Evolutionary conservation across 2,329 filamentous ascomycete genomes (phyloP), one percentile per base, ranked within the genome.

Genomic region (Apiospora malaysiana): DNA sequence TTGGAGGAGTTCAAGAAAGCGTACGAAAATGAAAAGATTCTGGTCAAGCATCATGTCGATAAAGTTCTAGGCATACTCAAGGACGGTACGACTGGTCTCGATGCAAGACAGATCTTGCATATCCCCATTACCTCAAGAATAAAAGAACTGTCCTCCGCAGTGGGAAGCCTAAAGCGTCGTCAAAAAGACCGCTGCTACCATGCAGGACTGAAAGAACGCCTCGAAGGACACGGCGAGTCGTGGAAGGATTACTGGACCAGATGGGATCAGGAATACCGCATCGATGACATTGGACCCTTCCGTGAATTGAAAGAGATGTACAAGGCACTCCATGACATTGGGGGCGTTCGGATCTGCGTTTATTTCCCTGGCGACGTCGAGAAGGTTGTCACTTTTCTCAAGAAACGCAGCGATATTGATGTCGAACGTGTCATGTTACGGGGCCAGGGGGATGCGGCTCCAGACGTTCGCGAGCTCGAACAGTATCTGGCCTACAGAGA

Each of bases 291-390:
- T 1, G 51, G 51, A 1, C 14, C 51, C 7, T 59, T 59, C 21
- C 5, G 4, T 7, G 4, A 27, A 7, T 7, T 37, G 2, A 18
- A 16, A 18, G 16, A 65, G 32, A 68, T 73, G 65, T 40, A 72
- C 5, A 8, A 65, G 14, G 68, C 68, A 2, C 69, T 73, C 2
- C 71, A 70, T 4, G 72, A 72, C 46, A 71, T 73, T 59, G 72
- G 72, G 1, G 70, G 72, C 0, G 66, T 56, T 5, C 67, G 71
- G 6, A 46, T 73, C 23, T 72, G 69, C 25, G 68, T 71, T 8
- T 73, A 71, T 37, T 70, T 69, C 37, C 71, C 72, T 7, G 25
- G 67, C 1, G 71, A 72, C 21, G 40, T 72, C 12, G 68, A 71
- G 14, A 72, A 68, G 9, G 70, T 73, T 27, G 45, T 73, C 5